phyloP scores from a whole-genome alignment of 2,329 filamentous ascomycete genomes.

The Exophiala calicioides region DNA sequence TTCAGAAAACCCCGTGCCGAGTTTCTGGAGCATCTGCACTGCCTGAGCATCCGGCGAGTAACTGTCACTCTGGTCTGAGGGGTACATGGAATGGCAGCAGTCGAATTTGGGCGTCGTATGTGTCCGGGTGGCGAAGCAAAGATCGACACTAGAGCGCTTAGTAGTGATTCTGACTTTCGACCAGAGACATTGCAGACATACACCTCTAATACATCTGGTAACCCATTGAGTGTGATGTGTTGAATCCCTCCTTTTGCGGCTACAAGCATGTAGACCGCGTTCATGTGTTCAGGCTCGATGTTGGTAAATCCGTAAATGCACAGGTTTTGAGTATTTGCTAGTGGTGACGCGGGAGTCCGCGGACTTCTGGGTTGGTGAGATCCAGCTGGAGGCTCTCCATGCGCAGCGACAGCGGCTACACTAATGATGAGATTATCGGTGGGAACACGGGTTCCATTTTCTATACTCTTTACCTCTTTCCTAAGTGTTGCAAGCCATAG shows the following conservation, averaged over 20 bases:
- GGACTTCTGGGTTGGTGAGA: neutral
- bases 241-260: neutral
- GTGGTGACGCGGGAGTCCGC: neutral
- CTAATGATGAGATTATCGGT: slow-evolving; percentile 7
- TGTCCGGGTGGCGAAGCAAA: slow-evolving; percentile 5
- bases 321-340: slow-evolving; percentile 10
- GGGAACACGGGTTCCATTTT: neutral
- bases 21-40: neutral
- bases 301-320: slow-evolving; percentile 2
- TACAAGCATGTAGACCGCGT: slow-evolving; percentile 3
- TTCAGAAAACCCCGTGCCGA: neutral
- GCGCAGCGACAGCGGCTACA: slow-evolving; percentile 5
- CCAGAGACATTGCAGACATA: neutral
- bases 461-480: slow-evolving; percentile 5
- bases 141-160: slow-evolving; percentile 4
- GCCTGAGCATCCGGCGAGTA: neutral
- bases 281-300: neutral
- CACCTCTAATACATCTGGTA: slow-evolving; percentile 8
- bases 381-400: neutral
- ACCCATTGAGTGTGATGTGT: slow-evolving; percentile 2
- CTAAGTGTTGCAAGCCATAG: neutral
- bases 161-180: neutral
- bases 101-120: neutral
- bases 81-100: neutral
- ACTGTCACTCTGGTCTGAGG: neutral